A percentile compares a stretch with the other conserved stretches of the same genome.
phyloP scores from a whole-genome alignment of 148 eudicot genomes.

The Hydrangea macrophylla region DNA sequence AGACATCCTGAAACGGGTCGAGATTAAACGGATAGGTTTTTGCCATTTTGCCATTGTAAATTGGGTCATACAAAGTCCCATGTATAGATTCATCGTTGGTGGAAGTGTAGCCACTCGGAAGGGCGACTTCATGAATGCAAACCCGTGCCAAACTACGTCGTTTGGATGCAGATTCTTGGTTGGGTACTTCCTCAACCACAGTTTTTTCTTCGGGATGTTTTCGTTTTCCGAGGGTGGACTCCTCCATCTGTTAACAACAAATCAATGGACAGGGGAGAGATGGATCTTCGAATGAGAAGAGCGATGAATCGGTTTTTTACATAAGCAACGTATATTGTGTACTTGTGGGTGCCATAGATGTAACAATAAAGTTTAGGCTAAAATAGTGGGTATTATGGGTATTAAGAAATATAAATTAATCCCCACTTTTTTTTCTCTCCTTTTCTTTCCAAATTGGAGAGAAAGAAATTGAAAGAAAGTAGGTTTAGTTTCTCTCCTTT shows the following conservation, averaged over 20 bases:
- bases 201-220: slow-evolving; percentile 31
- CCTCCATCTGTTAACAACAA: slow-evolving; percentile 28
- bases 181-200: slow-evolving; percentile 6
- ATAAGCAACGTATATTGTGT: too few relatives aligned
- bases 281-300: too few relatives aligned
- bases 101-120: slow-evolving; percentile 52
- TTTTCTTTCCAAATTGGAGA: too few relatives aligned
- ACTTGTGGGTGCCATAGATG: too few relatives aligned
- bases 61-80: slow-evolving; percentile 70
- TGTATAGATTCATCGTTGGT: slow-evolving; percentile 42
- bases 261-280: too few relatives aligned
- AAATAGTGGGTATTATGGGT: too few relatives aligned
- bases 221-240: slow-evolving; percentile 37
- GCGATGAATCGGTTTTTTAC: too few relatives aligned
- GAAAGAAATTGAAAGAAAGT: too few relatives aligned
- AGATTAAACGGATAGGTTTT: slow-evolving; percentile 68
- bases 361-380: too few relatives aligned
- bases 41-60: slow-evolving; percentile 55
- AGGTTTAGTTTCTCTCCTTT: too few relatives aligned
- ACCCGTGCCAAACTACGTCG: slow-evolving; percentile 45
- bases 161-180: slow-evolving; percentile 31
- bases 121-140: slow-evolving; percentile 94
- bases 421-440: too few relatives aligned
- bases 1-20: slow-evolving; percentile 83
- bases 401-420: too few relatives aligned